Conservation (phyloP, 2,329 filamentous ascomycete species). For the Sporothrix mexicana region DNA sequence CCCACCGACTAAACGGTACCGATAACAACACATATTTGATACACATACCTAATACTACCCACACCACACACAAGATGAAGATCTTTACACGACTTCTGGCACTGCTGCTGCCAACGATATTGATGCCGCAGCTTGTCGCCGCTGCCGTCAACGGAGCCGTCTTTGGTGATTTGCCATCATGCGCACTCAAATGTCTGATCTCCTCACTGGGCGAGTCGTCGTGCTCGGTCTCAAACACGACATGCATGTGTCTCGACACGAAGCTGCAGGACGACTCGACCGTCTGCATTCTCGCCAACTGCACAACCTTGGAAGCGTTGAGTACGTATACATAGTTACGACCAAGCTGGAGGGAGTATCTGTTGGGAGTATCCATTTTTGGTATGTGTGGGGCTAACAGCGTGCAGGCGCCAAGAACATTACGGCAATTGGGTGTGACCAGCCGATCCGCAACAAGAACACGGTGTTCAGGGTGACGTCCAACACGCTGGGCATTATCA, state of each 20-base stretch:
- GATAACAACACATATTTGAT: background rate
- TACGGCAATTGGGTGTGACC: conserved; percentile 41
- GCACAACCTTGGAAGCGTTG: conserved; percentile 28
- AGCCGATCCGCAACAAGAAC: conserved; percentile 42
- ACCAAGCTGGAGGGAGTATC: too few species aligned
- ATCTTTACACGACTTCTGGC: conserved; percentile 10
- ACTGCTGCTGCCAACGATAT: conserved; percentile 23
- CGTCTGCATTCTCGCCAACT: conserved; percentile 27
- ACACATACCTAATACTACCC: background rate
- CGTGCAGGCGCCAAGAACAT: conserved; percentile 39
- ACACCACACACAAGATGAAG: conserved; percentile 26
- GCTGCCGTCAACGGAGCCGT: conserved; percentile 25
- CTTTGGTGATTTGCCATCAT: conserved; percentile 25
- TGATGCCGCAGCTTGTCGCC: conserved; percentile 26
- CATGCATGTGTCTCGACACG: conserved; percentile 31
- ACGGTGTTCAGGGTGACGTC: conserved; percentile 44
- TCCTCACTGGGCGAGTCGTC: background rate
- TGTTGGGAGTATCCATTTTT: too few species aligned
- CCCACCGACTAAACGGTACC: background rate
- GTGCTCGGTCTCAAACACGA: conserved; percentile 29
- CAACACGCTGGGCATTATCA: conserved; percentile 44
- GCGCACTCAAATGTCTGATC: conserved; percentile 28
- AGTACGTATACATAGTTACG: too few species aligned
- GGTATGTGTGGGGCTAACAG: too few species aligned
- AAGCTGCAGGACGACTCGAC: conserved; percentile 18